These are phyloP conservation scores for Xylaria hypoxylon DNA, from an alignment of 2,329 filamentous ascomycete genomes.

Conservation along the genomic window DNA sequence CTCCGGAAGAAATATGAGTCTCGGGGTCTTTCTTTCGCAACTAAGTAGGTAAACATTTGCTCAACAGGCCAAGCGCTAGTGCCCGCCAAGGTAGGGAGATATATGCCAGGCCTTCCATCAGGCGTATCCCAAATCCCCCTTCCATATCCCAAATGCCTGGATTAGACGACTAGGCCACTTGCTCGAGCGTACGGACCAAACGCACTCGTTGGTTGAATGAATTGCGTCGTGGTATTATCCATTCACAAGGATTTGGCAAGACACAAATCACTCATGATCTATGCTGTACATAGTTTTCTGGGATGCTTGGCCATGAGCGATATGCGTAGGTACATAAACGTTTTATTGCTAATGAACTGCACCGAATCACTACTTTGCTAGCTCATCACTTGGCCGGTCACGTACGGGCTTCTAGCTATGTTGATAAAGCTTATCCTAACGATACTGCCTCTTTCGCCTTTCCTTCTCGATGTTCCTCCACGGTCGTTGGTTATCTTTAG, in stretches of 20 bases:
- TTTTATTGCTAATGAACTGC: not conserved
- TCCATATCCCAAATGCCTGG: not conserved
- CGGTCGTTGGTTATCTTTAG: constrained; percentile 15
- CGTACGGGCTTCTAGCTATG: not conserved
- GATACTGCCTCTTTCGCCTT: not conserved
- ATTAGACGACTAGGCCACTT: too few relatives aligned
- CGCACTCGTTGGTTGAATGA: not conserved
- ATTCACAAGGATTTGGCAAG: too few relatives aligned
- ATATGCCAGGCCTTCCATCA: not conserved
- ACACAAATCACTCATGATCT: not conserved
- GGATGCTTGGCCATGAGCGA: not conserved
- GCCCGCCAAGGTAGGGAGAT: not conserved
- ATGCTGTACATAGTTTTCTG: not conserved
- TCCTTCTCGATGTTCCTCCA: constrained; percentile 26
- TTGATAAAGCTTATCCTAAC: not conserved
- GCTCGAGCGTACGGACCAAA: not conserved
- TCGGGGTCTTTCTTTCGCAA: not conserved
- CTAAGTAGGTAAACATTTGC: not conserved
- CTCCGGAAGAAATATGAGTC: not conserved
- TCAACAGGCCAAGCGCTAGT: not conserved
- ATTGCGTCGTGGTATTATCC: not conserved
- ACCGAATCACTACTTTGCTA: not conserved
- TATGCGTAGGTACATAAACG: not conserved
- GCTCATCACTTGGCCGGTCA: not conserved
- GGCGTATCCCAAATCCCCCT: not conserved